Base-by-base conservation (phyloP, 352 stramenopile species). In the Aphanomyces cochlioides region DNA sequence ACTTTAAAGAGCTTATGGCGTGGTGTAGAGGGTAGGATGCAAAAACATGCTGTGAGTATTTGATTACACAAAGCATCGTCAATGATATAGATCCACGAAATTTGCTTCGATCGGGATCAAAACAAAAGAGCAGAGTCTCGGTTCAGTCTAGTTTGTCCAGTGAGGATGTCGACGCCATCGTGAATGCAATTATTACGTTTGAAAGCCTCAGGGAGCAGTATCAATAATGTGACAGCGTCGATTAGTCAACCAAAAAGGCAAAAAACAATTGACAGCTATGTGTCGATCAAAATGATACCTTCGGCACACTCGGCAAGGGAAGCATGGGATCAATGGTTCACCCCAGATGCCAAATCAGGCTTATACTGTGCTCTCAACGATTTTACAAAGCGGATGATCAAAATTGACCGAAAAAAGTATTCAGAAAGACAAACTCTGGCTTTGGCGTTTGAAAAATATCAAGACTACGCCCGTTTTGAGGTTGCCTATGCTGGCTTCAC, bases 11-110 rank as follows among this genome's bases (percentile, higher is more conserved):
- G 43, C 43, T 50, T n/a, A 50, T 50, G 1, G 43, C 43, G 43
- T 50, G 43, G 43, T 50, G 43, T 50, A 12, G 43, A n/a, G 1
- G 43, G 43, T 12, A 0, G 1, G 43, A 50, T n/a, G 43, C 43
- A n/a, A 50, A 50, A n/a, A 50, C 43, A n/a, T 50, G 43, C 43
- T 50, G 43, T n/a, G 43, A 50, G 43, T 50, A 50, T n/a, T n/a
- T 50, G 10, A n/a, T 50, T n/a, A 50, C 43, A 12, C 10, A 50
- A 50, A 50, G 17, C 43, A 50, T 50, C 10, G 17, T 12, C 43
- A n/a, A 50, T n/a, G 2, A 12, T n/a, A 50, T 50, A n/a, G 43
- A 50, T 50, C 43, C 43, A n/a, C 43, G 43, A 12, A n/a, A n/a
- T 12, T n/a, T 50, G 17, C 43, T 50, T 50, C 10, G 17, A 50